Evolutionary conservation across 2,329 filamentous ascomycete genomes (phyloP), one percentile per base, ranked within the genome.

Genomic region (Trichoderma afroharzianum): DNA sequence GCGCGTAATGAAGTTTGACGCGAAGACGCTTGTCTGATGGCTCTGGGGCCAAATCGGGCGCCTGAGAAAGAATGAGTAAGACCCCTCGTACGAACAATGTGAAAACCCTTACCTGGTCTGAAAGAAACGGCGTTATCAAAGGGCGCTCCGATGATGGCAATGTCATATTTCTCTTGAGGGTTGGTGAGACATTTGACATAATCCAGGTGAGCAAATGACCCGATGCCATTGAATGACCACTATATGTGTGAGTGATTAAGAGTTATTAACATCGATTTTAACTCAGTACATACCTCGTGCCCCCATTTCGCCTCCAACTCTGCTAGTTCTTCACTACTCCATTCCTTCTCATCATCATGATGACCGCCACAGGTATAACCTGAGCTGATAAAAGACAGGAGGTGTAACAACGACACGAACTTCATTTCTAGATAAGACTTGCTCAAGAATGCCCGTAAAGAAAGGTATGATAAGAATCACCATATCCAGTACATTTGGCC

Each of bases 1-100:
- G 92, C 92, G 58, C 93, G 89, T 80, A 92, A 93, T 3, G 90
- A 87, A 14, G 92, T 93, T 82, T 97, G 94, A 21, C 94, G 90
- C 9, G 91, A 87, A 36, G 93, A 95, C 57, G 93, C 94, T 55
- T 93, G 91, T 71, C 95, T 91, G 77, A 98, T 97, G 50, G 93
- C 93, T 57, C 93, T 90, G 39, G 95, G 95, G 0, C 95, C 95
- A 78, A 97, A 98, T 8, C 95, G 89, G n/a, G 92, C 92, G 57
- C 91, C 87, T 83, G 72, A 12, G n/a, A 61, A 32, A 47, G 18
- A 24, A 12, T 57, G 7, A 36, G 43, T 30, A 57, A 75, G 73
- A 12, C 7, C 1, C 24, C 28, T 68, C 57, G 33, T 53, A 3
- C 21, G 9, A 53, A 83, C 76, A 8, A 87, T 80, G n/a, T 83